Percentiles rank a stretch among this genome's conserved stretches.
These are phyloP conservation scores for Trebouxia sp. DNA, from an alignment of 139 green algal species.

Conservation along the genomic window DNA sequence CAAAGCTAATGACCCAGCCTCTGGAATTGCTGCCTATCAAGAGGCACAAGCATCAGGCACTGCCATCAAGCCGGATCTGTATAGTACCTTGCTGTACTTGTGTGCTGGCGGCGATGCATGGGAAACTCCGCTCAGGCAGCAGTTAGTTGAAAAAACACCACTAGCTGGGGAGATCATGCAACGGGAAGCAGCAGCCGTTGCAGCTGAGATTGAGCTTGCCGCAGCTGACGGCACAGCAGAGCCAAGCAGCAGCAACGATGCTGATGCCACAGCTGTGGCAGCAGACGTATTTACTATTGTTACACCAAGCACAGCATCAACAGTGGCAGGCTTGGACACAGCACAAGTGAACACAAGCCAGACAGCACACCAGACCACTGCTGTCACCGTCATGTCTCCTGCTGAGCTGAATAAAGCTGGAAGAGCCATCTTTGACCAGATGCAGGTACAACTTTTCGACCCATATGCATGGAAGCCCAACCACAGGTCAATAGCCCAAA, in stretches of 20 bases:
- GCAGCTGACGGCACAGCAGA: too few species aligned
- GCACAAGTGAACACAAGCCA: too few species aligned
- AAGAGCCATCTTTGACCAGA: neutral
- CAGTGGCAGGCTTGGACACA: neutral
- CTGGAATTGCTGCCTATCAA: conserved; percentile 47
- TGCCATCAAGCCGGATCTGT: conserved; percentile 29
- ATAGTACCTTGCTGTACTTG: conserved; percentile 51
- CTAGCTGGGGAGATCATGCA: neutral
- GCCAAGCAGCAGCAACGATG: neutral
- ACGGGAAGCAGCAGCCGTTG: neutral
- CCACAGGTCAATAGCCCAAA: too few species aligned
- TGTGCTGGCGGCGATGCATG: conserved; percentile 52
- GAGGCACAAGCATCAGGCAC: conserved; percentile 35
- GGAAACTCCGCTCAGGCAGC: conserved; percentile 29
- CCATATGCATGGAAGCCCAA: too few species aligned
- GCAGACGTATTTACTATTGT: too few species aligned
- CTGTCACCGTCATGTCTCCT: neutral
- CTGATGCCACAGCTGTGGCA: neutral
- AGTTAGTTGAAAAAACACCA: neutral
- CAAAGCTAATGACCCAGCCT: conserved; percentile 21
- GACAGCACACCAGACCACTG: neutral
- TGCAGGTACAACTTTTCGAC: too few species aligned
- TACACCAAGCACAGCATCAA: neutral
- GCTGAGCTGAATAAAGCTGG: conserved; percentile 33
- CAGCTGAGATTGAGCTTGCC: neutral